Evolutionary conservation across 1,139 yeast genomes (phyloP), one percentile per base, ranked within the genome.

Genomic region (Magnusiomyces clavatus): DNA sequence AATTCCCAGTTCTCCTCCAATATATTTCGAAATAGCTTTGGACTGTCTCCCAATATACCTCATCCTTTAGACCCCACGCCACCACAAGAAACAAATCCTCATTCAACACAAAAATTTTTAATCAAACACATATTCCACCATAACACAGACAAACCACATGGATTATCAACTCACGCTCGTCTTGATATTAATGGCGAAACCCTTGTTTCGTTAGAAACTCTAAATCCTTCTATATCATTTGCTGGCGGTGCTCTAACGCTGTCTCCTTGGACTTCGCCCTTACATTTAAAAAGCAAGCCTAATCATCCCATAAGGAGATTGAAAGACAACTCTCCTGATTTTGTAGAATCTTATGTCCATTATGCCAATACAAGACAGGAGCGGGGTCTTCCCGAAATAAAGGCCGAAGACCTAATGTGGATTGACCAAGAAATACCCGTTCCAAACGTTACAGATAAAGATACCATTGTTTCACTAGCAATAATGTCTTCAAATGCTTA

Each of bases 401-500:
- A 40, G 8, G 43, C 59, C 36, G 54, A 60, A 49, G 60, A 56
- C 17, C 57, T 64, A 42, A 64, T 62, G 14, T 68, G 71, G 71
- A 47, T 49, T 14, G 64, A 64, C 43, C 65, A 61, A 11, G 48
- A 47, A n/a, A 61, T 83, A 2, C 54, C 69, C 1, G 77, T 85
- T 1, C 98, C 98, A 0, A 80, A 92, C 61, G 71, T 92, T 8
- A 69, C 79, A 2, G 96, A 90, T 67, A 77, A 77, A 51, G 81
- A 80, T 42, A 86, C 97, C 0, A 66, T 92, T 5, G 73, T 90
- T 4, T 72, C 86, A 1, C 70, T 92, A 46, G 98, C 97, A 0
- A 70, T 84, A 52, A 85, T 92, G 78, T 81, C 97, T 0, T 86
- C 96, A 1, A 86, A 92, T 67, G 97, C 98, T 2, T 92, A 92